Percentiles rank a stretch among this genome's conserved stretches.
These are phyloP conservation scores for Pseudogymnoascus destructans DNA, from an alignment of 2,329 filamentous ascomycete species.

Conservation along the genomic window DNA sequence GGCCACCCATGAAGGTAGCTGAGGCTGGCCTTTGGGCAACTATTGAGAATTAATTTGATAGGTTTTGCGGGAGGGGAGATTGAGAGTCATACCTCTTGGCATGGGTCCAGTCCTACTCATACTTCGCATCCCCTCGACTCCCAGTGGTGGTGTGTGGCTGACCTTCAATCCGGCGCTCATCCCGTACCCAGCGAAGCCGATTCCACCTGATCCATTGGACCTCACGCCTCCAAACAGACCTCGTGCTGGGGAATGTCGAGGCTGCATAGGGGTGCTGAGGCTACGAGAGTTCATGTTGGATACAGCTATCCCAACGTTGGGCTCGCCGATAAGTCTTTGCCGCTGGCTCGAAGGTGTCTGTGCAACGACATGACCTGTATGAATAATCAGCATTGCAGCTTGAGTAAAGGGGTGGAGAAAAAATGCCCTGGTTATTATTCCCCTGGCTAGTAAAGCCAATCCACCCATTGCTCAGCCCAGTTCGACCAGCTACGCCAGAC, in stretches of 20 bases:
- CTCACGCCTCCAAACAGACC: conserved; percentile 16
- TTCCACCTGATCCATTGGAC: conserved; percentile 13
- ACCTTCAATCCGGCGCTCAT: conserved; percentile 27
- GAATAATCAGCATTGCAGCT: background rate
- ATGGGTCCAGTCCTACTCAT: background rate
- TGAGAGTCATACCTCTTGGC: background rate
- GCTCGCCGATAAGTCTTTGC: conserved; percentile 17
- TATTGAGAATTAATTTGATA: background rate
- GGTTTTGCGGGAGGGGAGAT: background rate
- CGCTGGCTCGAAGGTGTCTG: conserved; percentile 25
- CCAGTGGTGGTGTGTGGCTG: conserved; percentile 19
- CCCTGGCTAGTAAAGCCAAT: background rate
- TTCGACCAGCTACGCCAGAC: background rate
- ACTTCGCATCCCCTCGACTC: background rate
- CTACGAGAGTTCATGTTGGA: conserved; percentile 13
- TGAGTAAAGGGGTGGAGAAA: background rate
- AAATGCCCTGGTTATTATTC: background rate
- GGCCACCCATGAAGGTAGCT: background rate
- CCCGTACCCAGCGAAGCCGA: conserved; percentile 24
- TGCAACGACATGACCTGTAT: conserved; percentile 17
- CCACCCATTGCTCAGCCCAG: background rate
- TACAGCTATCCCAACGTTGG: conserved; percentile 13
- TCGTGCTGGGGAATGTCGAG: conserved; percentile 8
- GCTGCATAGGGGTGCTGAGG: conserved; percentile 16
- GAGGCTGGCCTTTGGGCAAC: conserved; percentile 4